These are phyloP conservation scores for Globisporangium nodosum DNA, from an alignment of 352 stramenopile species.

Conservation along the genomic window DNA sequence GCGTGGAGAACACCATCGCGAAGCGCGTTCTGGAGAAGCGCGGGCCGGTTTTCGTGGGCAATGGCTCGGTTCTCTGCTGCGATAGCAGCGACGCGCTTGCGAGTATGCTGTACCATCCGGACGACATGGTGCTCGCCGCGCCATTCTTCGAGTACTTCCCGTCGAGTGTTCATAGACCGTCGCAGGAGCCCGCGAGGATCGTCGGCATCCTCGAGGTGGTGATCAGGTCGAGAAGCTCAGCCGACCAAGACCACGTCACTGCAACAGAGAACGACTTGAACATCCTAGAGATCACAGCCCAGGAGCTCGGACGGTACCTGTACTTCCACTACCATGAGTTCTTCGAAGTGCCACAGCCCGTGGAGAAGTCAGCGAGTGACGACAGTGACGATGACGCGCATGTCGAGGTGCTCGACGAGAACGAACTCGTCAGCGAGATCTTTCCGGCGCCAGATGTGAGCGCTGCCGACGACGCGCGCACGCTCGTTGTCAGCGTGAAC, in stretches of 20 bases:
- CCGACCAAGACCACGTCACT: constrained; percentile 2
- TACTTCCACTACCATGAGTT: constrained; percentile 74
- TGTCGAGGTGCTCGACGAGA: constrained; percentile 1
- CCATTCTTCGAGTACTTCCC: constrained; percentile 46
- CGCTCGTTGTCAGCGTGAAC: constrained; percentile 15
- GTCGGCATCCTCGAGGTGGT: constrained; percentile 65
- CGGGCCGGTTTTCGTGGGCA: constrained; percentile 10
- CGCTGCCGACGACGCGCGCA: constrained; percentile 11
- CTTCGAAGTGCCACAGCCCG: constrained; percentile 28
- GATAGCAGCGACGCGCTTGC: constrained; percentile 20
- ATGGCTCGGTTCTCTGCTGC: constrained; percentile 5
- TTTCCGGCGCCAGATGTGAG: constrained; percentile 16
- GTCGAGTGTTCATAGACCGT: constrained; percentile 16
- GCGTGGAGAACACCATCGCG: constrained; percentile 26
- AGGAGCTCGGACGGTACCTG: constrained; percentile 66
- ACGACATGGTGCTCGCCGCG: constrained; percentile 33
- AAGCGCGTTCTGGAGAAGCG: constrained; percentile 26
- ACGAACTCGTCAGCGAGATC: constrained; percentile 5
- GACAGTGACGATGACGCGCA: background rate
- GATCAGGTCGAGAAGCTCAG: constrained; percentile 21
- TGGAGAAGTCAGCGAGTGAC: background rate
- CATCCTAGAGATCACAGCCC: constrained; percentile 56
- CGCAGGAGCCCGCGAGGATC: constrained; percentile 24
- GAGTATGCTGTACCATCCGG: constrained; percentile 29
- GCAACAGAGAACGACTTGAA: constrained; percentile 54